Percentiles rank a stretch among this genome's conserved stretches.
These are phyloP conservation scores for Carpinus viminea DNA, from an alignment of 306 rosid genomes.

Conservation along the genomic window DNA sequence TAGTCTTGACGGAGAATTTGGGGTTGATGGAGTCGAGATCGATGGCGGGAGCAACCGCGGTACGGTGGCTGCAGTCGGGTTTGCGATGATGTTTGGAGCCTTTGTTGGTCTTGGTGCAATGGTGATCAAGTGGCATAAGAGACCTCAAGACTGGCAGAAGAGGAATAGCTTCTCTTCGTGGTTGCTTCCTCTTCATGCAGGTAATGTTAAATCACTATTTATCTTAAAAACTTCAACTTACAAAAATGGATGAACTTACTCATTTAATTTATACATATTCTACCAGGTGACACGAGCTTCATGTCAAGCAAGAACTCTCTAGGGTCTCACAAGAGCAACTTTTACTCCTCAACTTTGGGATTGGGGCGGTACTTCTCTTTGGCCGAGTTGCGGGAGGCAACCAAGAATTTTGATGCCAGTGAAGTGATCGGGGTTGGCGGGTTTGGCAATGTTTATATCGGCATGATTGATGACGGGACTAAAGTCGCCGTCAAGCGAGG, in stretches of 20 bases:
- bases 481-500: slow-evolving; percentile 63
- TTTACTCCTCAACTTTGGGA: slow-evolving; percentile 51
- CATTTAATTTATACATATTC: too few relatives aligned
- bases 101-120: slow-evolving; percentile 62
- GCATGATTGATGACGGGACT: slow-evolving; percentile 56
- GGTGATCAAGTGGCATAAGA: slow-evolving; percentile 67
- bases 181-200: slow-evolving; percentile 58
- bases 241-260: too few relatives aligned
- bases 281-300: slow-evolving; percentile 45
- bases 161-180: slow-evolving; percentile 69
- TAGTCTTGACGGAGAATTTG: slow-evolving; percentile 63
- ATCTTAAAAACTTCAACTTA: too few relatives aligned
- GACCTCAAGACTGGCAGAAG: slow-evolving; percentile 70
- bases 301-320: slow-evolving; percentile 44
- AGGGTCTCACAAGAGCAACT: slow-evolving; percentile 44
- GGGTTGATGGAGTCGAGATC: slow-evolving; percentile 40
- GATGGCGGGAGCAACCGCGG: slow-evolving; percentile 29
- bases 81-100: slow-evolving; percentile 68
- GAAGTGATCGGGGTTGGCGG: slow-evolving; percentile 65
- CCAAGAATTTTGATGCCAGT: slow-evolving; percentile 53
- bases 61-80: slow-evolving; percentile 55
- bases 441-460: slow-evolving; percentile 58
- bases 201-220: too few relatives aligned
- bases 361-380: slow-evolving; percentile 52
- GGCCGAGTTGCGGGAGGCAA: slow-evolving; percentile 55